Evolutionary conservation across 2,329 filamentous ascomycete genomes (phyloP).

Genomic region (Verticillium nonalfalfae): DNA sequence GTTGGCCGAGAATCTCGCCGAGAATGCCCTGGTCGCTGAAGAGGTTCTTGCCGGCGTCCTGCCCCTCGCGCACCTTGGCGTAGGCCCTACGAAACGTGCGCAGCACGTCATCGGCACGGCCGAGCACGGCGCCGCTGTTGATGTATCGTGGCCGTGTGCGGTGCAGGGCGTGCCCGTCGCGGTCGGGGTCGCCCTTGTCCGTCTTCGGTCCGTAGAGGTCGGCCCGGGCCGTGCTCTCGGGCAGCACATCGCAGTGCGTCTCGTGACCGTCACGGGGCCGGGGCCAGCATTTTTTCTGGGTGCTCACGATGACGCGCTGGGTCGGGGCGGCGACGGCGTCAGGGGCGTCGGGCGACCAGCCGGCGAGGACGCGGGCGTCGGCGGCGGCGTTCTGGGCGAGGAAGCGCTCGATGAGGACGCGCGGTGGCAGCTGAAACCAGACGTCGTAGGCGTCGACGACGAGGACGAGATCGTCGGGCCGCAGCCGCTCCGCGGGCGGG

Average conservation of each 20-base stretch:
- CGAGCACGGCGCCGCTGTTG: constrained; percentile 23
- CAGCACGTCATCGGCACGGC: constrained; percentile 18
- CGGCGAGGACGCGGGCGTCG: constrained; percentile 17
- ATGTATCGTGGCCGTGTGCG: constrained; percentile 19
- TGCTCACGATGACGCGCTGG: constrained; percentile 16
- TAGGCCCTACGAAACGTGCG: constrained; percentile 14
- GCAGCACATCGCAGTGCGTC: constrained; percentile 16
- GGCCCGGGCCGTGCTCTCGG: constrained; percentile 13
- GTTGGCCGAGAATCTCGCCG: constrained; percentile 22
- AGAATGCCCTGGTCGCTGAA: constrained; percentile 23
- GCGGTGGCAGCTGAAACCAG: constrained; percentile 31
- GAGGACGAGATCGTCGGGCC: constrained; percentile 23
- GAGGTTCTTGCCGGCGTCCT: constrained; percentile 8
- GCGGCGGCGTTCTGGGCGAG: constrained; percentile 25
- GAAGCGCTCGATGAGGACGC: constrained; percentile 26
- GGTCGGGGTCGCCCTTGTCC: constrained; percentile 6
- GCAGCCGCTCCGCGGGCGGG: constrained; percentile 5
- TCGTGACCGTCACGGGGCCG: constrained; percentile 10
- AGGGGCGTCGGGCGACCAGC: constrained; percentile 14
- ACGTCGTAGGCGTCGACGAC: constrained; percentile 30
- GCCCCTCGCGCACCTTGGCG: constrained; percentile 16
- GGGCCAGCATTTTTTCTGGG: constrained; percentile 17
- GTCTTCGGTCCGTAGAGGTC: constrained; percentile 17
- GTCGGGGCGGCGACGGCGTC: constrained; percentile 14
- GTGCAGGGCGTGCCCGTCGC: constrained; percentile 2